phyloP scores from a whole-genome alignment of 306 rosid species.

The Alnus glutinosa region DNA sequence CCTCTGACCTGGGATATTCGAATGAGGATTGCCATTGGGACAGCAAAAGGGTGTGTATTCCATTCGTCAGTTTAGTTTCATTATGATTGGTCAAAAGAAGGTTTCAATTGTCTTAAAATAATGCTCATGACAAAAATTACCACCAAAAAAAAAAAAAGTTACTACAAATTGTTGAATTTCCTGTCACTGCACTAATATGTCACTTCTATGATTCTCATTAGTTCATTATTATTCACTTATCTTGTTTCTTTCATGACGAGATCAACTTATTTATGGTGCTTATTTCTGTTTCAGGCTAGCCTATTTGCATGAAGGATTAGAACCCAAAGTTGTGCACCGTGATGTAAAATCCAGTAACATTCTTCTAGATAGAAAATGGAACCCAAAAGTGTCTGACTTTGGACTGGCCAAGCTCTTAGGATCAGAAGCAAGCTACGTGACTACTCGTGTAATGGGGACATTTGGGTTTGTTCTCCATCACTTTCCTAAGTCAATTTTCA shows the following conservation, averaged over 20 bases:
- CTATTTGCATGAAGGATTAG: slow-evolving; percentile 95
- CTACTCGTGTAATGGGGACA: slow-evolving; percentile 98
- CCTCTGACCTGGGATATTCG: slow-evolving; percentile 94
- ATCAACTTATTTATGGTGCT: slow-evolving; percentile 13
- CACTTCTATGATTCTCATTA: slow-evolving; percentile 1
- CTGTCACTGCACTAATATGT: background rate
- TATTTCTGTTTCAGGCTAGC: slow-evolving; percentile 59
- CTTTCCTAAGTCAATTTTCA: slow-evolving; percentile 6
- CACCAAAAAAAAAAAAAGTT: background rate
- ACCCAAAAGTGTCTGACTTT: slow-evolving; percentile 89
- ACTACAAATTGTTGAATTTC: background rate
- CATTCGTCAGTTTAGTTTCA: slow-evolving; percentile 15
- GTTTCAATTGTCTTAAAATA: background rate
- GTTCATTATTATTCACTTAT: background rate
- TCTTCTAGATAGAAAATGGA: slow-evolving; percentile 90
- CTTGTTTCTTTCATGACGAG: slow-evolving; percentile 3
- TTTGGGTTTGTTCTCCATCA: slow-evolving; percentile 62
- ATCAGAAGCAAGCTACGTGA: slow-evolving; percentile 77
- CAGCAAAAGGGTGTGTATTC: slow-evolving; percentile 82
- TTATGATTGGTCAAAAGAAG: background rate
- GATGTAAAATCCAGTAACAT: slow-evolving; percentile 95
- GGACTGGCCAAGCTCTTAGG: slow-evolving; percentile 97
- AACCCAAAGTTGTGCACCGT: slow-evolving; percentile 98
- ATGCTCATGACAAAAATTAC: background rate
- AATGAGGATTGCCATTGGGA: slow-evolving; percentile 78